phyloP scores from a whole-genome alignment of 306 rosid genomes.

The Prunus salicina region DNA sequence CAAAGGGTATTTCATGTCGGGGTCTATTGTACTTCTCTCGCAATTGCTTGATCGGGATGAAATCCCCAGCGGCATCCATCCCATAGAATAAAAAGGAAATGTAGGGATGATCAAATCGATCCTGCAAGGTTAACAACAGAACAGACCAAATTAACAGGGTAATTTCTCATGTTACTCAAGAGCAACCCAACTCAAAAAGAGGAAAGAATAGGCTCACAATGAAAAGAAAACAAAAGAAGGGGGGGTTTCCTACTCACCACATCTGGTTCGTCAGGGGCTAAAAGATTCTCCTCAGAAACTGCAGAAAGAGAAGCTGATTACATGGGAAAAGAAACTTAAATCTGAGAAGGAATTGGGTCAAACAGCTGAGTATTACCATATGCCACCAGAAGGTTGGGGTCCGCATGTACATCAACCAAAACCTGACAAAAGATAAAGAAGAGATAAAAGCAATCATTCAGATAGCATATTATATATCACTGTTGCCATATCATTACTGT shows the following conservation, averaged over 20 bases:
- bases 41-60: conserved; percentile 85
- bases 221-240: neutral
- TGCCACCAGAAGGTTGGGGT: conserved; percentile 83
- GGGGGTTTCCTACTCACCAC: conserved; percentile 38
- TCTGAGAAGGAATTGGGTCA: neutral
- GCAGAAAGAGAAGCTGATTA: conserved; percentile 21
- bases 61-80: conserved; percentile 87
- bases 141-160: conserved; percentile 1
- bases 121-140: conserved; percentile 40
- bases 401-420: conserved; percentile 74
- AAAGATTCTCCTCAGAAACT: conserved; percentile 92
- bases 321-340: neutral
- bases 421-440: conserved; percentile 48
- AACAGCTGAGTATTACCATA: conserved; percentile 56
- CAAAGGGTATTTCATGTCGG: conserved; percentile 71
- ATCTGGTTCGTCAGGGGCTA: conserved; percentile 62
- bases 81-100: conserved; percentile 83
- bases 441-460: neutral
- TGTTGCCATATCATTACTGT: neutral
- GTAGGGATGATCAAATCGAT: conserved; percentile 83
- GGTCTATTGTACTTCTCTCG: conserved; percentile 81
- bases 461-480: neutral
- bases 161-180: neutral
- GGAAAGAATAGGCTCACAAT: neutral
- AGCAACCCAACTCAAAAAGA: neutral